Conservation (phyloP, 192 early-diverging fungal genomes). For the Coemansia sp. region DNA sequence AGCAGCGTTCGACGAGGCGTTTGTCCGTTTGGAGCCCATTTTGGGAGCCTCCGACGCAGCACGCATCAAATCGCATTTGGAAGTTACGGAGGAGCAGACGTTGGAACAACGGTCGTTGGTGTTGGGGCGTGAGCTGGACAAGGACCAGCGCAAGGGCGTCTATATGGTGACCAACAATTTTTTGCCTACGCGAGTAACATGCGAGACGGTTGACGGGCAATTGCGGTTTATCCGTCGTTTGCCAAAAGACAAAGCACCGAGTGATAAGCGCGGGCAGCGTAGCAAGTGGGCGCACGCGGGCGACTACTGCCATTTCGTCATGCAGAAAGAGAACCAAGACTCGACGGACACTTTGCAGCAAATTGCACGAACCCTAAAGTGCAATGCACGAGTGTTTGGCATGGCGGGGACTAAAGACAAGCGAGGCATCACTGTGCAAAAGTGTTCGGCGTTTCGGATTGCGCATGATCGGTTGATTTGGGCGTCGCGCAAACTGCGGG, state of each 20-base stretch:
- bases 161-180: slow-evolving; percentile 56
- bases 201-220: slow-evolving; percentile 43
- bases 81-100: slow-evolving; percentile 13
- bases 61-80: slow-evolving; percentile 28
- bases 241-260: background rate
- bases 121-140: slow-evolving; percentile 36
- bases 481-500: slow-evolving; percentile 13
- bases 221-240: slow-evolving; percentile 30
- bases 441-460: slow-evolving; percentile 68
- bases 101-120: slow-evolving; percentile 19
- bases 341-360: slow-evolving; percentile 82
- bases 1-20: slow-evolving; percentile 30
- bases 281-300: slow-evolving; percentile 62
- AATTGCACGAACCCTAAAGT: slow-evolving; percentile 17
- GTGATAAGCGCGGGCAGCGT: slow-evolving; percentile 2
- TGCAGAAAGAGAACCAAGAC: slow-evolving; percentile 94
- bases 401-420: slow-evolving; percentile 96
- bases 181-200: slow-evolving; percentile 31
- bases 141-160: slow-evolving; percentile 35
- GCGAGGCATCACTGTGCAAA: slow-evolving; percentile 86
- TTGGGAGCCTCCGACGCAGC: slow-evolving; percentile 24
- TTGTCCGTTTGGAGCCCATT: slow-evolving; percentile 24
- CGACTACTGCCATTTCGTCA: slow-evolving; percentile 76
- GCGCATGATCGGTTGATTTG: slow-evolving; percentile 32
- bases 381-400: slow-evolving; percentile 58